Conservation (phyloP, 1,284 basidiomycete species). For the Rhodotorula sp. region DNA sequence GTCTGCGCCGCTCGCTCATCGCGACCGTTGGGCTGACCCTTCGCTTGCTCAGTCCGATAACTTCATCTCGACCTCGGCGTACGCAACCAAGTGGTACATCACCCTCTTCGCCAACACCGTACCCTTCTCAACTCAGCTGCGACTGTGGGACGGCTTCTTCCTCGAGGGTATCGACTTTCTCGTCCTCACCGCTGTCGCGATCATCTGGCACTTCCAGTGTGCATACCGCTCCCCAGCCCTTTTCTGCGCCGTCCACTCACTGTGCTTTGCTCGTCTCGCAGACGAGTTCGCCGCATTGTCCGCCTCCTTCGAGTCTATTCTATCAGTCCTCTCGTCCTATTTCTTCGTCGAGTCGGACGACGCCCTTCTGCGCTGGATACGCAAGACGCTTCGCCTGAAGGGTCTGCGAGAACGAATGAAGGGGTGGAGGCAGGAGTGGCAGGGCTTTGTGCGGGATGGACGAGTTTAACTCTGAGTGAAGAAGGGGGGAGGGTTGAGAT, state of each 20-base stretch:
- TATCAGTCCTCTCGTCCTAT: slow-evolving; percentile 83
- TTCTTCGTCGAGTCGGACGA: slow-evolving; percentile 88
- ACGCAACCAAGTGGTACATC: slow-evolving; percentile 99
- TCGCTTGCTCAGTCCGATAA: slow-evolving; percentile 61
- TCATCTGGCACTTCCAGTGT: slow-evolving; percentile 88
- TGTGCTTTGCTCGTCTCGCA: slow-evolving; percentile 44
- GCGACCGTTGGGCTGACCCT: not conserved
- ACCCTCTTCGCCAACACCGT: slow-evolving; percentile 85
- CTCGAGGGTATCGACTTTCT: slow-evolving; percentile 88
- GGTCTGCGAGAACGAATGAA: slow-evolving; percentile 63
- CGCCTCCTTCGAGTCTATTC: slow-evolving; percentile 86
- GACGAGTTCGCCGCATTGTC: slow-evolving; percentile 69
- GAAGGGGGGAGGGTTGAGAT: slow-evolving; percentile 23
- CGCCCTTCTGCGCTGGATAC: slow-evolving; percentile 72
- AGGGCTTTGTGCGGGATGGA: slow-evolving; percentile 63
- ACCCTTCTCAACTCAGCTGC: slow-evolving; percentile 91
- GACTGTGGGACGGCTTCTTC: slow-evolving; percentile 91
- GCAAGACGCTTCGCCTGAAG: slow-evolving; percentile 57
- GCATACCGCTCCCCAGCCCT: slow-evolving; percentile 33
- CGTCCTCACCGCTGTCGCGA: slow-evolving; percentile 74
- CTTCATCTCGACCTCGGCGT: slow-evolving; percentile 86
- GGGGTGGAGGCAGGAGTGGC: slow-evolving; percentile 71
- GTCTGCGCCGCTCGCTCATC: slow-evolving; percentile 41
- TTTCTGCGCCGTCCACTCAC: slow-evolving; percentile 24
- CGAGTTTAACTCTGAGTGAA: too few species aligned